Percentiles rank a stretch among this genome's conserved stretches.
phyloP scores from a whole-genome alignment of 176 grass and related monocot genomes.

The Saccharum spontaneum region DNA sequence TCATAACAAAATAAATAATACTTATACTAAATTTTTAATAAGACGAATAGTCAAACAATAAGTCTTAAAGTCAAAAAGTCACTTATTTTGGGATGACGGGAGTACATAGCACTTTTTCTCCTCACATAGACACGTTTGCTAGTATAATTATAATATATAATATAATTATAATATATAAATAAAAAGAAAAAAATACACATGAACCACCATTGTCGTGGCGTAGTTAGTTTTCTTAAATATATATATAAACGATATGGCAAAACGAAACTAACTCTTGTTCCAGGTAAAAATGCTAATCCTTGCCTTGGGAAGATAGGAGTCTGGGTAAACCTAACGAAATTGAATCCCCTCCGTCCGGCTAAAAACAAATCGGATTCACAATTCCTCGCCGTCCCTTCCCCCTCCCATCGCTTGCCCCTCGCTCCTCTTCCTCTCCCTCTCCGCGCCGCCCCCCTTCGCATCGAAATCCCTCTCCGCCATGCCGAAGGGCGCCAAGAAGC shows the following conservation, averaged over 20 bases:
- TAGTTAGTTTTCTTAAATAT: background rate
- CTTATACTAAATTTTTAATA: too few species aligned
- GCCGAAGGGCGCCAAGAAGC: slow-evolving; percentile 69
- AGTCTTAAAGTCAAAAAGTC: too few species aligned
- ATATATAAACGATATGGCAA: background rate
- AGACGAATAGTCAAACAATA: too few species aligned
- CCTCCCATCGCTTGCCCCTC: background rate
- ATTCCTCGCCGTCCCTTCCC: background rate
- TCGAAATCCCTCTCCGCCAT: slow-evolving; percentile 38
- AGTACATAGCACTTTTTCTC: background rate
- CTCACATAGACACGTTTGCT: background rate
- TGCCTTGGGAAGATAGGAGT: background rate
- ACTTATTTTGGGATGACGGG: too few species aligned
- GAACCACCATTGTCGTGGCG: too few species aligned
- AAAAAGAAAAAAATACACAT: background rate
- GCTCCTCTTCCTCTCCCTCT: background rate
- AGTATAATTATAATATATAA: background rate
- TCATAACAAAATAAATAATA: too few species aligned
- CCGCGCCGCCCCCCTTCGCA: slow-evolving; percentile 31
- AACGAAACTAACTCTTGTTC: background rate
- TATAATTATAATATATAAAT: background rate
- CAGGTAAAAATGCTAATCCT: background rate
- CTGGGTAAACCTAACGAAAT: slow-evolving; percentile 41
- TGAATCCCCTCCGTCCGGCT: slow-evolving; percentile 23
- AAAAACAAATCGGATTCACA: slow-evolving; percentile 23